Evolutionary conservation across 352 stramenopile species (phyloP).

Genomic region (Plasmopara muralis): DNA sequence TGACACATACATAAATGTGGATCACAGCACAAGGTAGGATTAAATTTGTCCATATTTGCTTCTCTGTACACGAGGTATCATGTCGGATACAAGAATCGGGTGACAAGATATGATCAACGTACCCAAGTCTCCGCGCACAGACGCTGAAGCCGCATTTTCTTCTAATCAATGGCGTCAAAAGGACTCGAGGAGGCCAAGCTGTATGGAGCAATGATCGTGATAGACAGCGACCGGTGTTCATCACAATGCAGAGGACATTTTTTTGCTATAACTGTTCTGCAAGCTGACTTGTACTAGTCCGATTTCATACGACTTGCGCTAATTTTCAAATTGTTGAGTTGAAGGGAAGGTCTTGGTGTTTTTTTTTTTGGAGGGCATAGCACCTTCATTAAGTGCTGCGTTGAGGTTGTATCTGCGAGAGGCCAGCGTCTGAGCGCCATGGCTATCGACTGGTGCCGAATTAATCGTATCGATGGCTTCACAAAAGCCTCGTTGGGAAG

Average conservation of each 20-base stretch:
- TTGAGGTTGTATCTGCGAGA: not conserved
- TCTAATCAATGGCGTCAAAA: conserved; percentile 33
- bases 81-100: not conserved
- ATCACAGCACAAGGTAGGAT: not conserved
- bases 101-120: conserved; percentile 1
- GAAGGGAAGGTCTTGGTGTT: not conserved
- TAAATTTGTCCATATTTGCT: conserved; percentile 5
- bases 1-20: not conserved
- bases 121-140: conserved; percentile 42
- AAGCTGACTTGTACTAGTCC: conserved; percentile 19
- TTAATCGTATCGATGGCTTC: conserved; percentile 7
- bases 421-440: not conserved
- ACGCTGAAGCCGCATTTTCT: conserved; percentile 42
- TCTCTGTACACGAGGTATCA: conserved; percentile 10
- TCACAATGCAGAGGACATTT: conserved; percentile 9
- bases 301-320: conserved; percentile 15
- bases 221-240: conserved; percentile 1
- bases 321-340: conserved; percentile 11
- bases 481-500: conserved; percentile 13
- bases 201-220: conserved; percentile 9
- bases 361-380: conserved; percentile 4
- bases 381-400: conserved; percentile 7
- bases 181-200: conserved; percentile 2
- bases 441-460: conserved; percentile 4
- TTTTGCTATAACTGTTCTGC: conserved; percentile 6